These are phyloP conservation scores for Yueomyces sp. DNA, from an alignment of 1,139 yeast species.

Conservation along the genomic window DNA sequence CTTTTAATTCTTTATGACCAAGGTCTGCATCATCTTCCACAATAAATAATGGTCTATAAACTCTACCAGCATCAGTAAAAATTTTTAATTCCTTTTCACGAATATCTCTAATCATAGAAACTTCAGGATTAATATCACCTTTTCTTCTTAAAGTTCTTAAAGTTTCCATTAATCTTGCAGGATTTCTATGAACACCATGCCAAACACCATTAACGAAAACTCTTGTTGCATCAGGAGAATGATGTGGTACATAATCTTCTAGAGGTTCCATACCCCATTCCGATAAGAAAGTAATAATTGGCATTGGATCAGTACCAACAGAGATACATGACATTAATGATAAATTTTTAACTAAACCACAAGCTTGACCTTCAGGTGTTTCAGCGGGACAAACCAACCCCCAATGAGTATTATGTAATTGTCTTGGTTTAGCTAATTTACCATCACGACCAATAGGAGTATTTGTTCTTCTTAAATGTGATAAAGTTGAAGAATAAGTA, in stretches of 20 bases:
- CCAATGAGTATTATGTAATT: slow-evolving; percentile 98
- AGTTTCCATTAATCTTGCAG: slow-evolving; percentile 79
- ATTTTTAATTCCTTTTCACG: slow-evolving; percentile 92
- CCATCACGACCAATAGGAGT: slow-evolving; percentile 99
- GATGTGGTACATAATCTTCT: slow-evolving; percentile 90
- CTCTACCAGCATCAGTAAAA: slow-evolving; percentile 98
- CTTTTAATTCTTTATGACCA: slow-evolving; percentile 63
- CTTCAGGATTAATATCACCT: slow-evolving; percentile 94
- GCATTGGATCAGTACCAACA: slow-evolving; percentile 95
- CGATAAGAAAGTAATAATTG: slow-evolving; percentile 82
- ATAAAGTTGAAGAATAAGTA: slow-evolving; percentile 91
- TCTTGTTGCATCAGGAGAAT: slow-evolving; percentile 83
- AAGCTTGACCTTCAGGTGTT: slow-evolving; percentile 99
- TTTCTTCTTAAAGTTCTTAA: slow-evolving; percentile 86
- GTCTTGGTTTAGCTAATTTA: slow-evolving; percentile 96
- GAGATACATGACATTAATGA: slow-evolving; percentile 96
- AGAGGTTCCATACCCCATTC: slow-evolving; percentile 99
- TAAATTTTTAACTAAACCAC: slow-evolving; percentile 95
- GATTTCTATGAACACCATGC: slow-evolving; percentile 98
- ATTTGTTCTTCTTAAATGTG: slow-evolving; percentile 96
- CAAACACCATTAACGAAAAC: slow-evolving; percentile 97
- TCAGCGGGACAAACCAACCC: slow-evolving; percentile 99
- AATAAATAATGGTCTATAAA: slow-evolving; percentile 84
- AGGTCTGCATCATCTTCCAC: slow-evolving; percentile 74
- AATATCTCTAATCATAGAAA: slow-evolving; percentile 90